These are phyloP conservation scores for Xylariales sp. DNA, from an alignment of 2,329 filamentous ascomycete genomes.

Conservation along the genomic window DNA sequence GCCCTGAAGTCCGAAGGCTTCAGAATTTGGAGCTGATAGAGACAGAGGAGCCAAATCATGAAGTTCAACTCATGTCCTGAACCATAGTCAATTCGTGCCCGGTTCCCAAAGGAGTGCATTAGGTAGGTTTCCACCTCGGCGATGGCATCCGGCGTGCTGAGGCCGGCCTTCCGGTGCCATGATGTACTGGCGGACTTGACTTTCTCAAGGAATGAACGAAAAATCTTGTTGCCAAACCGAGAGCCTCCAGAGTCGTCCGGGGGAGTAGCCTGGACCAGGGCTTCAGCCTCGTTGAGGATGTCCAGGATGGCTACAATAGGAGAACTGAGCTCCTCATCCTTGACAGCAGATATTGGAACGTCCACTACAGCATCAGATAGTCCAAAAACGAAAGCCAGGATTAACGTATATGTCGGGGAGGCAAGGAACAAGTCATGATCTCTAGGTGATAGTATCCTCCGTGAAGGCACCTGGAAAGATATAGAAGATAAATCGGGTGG, in stretches of 20 bases:
- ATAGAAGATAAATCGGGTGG: slow-evolving; percentile 59
- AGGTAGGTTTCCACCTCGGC: slow-evolving; percentile 78
- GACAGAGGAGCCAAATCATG: slow-evolving; percentile 90
- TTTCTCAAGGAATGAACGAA: slow-evolving; percentile 74
- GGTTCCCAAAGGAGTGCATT: slow-evolving; percentile 78
- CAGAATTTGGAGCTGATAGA: slow-evolving; percentile 73
- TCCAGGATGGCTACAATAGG: slow-evolving; percentile 59
- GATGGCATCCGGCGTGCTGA: slow-evolving; percentile 49
- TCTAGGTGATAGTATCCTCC: slow-evolving; percentile 74
- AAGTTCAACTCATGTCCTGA: slow-evolving; percentile 98
- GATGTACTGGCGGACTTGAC: slow-evolving; percentile 48
- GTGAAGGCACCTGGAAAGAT: slow-evolving; percentile 62
- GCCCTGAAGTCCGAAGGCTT: slow-evolving; percentile 63
- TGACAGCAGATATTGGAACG: slow-evolving; percentile 59
- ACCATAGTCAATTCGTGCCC: slow-evolving; percentile 87
- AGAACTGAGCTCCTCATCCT: slow-evolving; percentile 51
- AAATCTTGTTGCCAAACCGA: slow-evolving; percentile 90
- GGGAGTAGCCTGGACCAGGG: slow-evolving; percentile 64
- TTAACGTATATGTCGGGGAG: slow-evolving; percentile 70
- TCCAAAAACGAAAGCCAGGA: slow-evolving; percentile 81
- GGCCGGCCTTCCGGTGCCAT: slow-evolving; percentile 62
- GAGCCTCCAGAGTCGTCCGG: slow-evolving; percentile 84
- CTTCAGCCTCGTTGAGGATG: slow-evolving; percentile 67
- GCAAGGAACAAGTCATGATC: slow-evolving; percentile 80
- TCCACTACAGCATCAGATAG: slow-evolving; percentile 78